phyloP scores from a whole-genome alignment of 2,329 filamentous ascomycete genomes.

The Fusarium sp. region DNA sequence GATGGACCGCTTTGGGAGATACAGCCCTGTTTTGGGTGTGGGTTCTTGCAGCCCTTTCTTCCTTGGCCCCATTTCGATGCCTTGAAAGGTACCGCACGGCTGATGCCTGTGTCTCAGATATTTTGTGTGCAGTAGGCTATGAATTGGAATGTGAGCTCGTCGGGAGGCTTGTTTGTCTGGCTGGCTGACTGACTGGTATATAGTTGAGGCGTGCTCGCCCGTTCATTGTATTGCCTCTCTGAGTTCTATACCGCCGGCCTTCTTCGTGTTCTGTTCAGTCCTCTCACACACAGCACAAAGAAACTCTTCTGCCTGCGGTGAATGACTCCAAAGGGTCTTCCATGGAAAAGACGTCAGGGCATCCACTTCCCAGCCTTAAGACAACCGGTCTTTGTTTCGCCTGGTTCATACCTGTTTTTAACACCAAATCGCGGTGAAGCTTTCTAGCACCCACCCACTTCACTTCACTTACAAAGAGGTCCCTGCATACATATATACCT shows the following conservation, averaged over 20 bases:
- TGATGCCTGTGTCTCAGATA: slow-evolving; percentile 33
- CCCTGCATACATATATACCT: slow-evolving; percentile 5
- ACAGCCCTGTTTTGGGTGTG: slow-evolving; percentile 33
- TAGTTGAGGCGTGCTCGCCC: slow-evolving; percentile 29
- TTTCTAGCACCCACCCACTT: slow-evolving; percentile 22
- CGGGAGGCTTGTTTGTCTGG: not conserved
- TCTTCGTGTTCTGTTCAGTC: slow-evolving; percentile 22
- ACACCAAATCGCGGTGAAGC: slow-evolving; percentile 31
- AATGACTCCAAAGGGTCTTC: slow-evolving; percentile 35
- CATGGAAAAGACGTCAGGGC: slow-evolving; percentile 30
- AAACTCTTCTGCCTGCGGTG: slow-evolving; percentile 30
- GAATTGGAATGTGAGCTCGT: slow-evolving; percentile 28
- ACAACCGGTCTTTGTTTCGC: slow-evolving; percentile 32
- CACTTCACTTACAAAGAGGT: slow-evolving; percentile 30
- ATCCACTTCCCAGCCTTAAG: slow-evolving; percentile 33
- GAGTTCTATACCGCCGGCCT: slow-evolving; percentile 18
- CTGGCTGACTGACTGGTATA: slow-evolving; percentile 25
- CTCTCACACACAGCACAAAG: slow-evolving; percentile 6
- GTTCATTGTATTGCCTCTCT: not conserved
- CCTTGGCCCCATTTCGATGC: slow-evolving; percentile 24
- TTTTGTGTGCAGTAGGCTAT: slow-evolving; percentile 8
- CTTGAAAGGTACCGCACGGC: slow-evolving; percentile 12
- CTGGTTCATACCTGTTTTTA: slow-evolving; percentile 28
- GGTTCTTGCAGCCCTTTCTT: slow-evolving; percentile 23
- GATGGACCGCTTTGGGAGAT: slow-evolving; percentile 25